These are phyloP conservation scores for Saccharomyces cerevisiae DNA, from an alignment of 805 yeast genomes.

Conservation along the genomic window DNA sequence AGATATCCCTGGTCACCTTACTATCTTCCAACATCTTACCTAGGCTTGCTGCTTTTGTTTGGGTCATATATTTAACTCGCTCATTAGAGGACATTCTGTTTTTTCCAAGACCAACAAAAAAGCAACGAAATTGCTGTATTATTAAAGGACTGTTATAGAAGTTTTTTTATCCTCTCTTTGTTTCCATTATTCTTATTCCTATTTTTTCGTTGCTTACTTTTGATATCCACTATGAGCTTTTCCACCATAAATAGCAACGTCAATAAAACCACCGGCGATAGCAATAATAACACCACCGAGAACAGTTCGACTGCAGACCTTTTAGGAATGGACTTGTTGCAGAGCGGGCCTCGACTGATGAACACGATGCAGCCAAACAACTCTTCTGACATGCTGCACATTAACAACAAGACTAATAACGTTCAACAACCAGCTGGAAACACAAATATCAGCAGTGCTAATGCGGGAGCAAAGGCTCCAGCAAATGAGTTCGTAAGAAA, in stretches of 20 bases:
- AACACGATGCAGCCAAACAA: not conserved
- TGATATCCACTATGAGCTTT: not conserved
- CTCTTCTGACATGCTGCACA: not conserved
- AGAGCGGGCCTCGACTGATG: not conserved
- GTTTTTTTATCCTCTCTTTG: not conserved
- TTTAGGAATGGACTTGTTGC: not conserved
- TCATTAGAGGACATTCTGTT: not conserved
- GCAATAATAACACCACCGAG: not conserved
- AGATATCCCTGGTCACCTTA: not conserved
- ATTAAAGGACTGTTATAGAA: not conserved
- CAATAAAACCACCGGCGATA: not conserved
- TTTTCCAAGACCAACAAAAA: not conserved
- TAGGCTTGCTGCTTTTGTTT: not conserved
- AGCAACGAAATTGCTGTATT: not conserved
- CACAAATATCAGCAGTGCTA: not conserved
- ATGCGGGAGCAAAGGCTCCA: constrained; percentile 26
- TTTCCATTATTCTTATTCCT: not conserved
- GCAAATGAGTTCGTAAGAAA: constrained; percentile 77
- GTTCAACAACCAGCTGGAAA: constrained; percentile 1
- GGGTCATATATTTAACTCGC: not conserved
- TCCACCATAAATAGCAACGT: not conserved
- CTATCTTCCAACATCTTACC: not conserved
- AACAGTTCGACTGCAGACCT: not conserved
- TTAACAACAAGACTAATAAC: not conserved
- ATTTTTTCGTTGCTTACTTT: not conserved